A percentile compares a stretch with the other conserved stretches of the same genome.
Conservation (phyloP, 2,329 filamentous ascomycete species). For the Sclerotinia glacialis region DNA sequence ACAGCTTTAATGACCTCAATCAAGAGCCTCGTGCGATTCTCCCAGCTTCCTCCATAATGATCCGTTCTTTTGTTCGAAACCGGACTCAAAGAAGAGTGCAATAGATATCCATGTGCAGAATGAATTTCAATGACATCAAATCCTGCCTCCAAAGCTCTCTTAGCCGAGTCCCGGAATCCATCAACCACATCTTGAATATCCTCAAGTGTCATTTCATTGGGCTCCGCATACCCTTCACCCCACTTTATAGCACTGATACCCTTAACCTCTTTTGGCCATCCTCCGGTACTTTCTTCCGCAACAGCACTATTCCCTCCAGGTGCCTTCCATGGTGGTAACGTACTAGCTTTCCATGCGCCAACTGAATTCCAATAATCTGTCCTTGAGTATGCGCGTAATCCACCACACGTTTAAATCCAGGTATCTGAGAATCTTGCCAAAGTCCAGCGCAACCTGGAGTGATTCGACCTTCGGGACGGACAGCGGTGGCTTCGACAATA, state of each 20-base stretch:
- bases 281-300: conserved; percentile 39
- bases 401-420: conserved; percentile 39
- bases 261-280: conserved; percentile 43
- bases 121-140: conserved; percentile 65
- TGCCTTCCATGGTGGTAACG: conserved; percentile 41
- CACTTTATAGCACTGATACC: conserved; percentile 59
- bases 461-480: conserved; percentile 40
- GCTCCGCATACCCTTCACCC: conserved; percentile 52
- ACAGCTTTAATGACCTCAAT: conserved; percentile 52
- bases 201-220: conserved; percentile 55
- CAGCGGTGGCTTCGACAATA: conserved; percentile 40
- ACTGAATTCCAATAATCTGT: conserved; percentile 67
- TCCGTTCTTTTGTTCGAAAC: conserved; percentile 60
- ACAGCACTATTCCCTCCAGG: conserved; percentile 32
- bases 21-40: conserved; percentile 63
- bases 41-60: conserved; percentile 62
- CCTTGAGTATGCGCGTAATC: conserved; percentile 49
- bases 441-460: conserved; percentile 37
- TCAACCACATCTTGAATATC: conserved; percentile 42
- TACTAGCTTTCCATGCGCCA: conserved; percentile 54
- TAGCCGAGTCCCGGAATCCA: conserved; percentile 41
- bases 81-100: conserved; percentile 63
- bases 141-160: conserved; percentile 46
- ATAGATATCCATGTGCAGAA: conserved; percentile 63
- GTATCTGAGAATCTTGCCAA: conserved; percentile 43